Evolutionary conservation across 345 rosid genomes (phyloP).

Genomic region (Alliaria petiolata): DNA sequence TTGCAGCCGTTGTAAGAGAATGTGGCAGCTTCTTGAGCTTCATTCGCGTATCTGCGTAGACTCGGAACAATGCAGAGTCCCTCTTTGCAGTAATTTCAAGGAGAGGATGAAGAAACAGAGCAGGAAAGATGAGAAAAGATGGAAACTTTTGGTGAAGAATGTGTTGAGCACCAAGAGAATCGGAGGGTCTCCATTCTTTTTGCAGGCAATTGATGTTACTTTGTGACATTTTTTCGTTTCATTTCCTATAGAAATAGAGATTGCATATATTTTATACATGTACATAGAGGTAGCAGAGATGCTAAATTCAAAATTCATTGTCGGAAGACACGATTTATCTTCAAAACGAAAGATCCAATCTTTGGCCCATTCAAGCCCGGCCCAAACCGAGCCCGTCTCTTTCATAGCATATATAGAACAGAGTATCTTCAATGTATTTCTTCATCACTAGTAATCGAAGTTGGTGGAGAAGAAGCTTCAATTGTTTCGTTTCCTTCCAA

Average conservation of each 20-base stretch:
- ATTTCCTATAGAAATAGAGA: not conserved
- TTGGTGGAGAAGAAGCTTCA: conserved; percentile 8
- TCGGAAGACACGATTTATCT: not conserved
- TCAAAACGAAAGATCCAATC: not conserved
- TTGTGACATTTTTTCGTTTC: not conserved
- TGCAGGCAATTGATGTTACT: conserved; percentile 31
- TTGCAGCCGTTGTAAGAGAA: conserved; percentile 75
- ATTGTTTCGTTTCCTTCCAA: not conserved
- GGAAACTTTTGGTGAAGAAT: conserved; percentile 69
- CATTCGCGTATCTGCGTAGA: conserved; percentile 75
- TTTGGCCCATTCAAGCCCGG: not conserved
- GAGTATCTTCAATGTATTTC: not conserved
- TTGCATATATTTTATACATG: conserved; percentile 11
- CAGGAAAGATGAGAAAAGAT: conserved; percentile 74
- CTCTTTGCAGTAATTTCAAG: conserved; percentile 75
- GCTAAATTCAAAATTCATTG: not conserved
- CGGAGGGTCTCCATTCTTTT: conserved; percentile 54
- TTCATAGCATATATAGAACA: no score
- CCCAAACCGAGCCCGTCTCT: not conserved
- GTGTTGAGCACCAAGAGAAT: conserved; percentile 56
- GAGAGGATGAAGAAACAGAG: conserved; percentile 56
- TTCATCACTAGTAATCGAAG: not conserved
- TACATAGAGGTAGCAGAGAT: not conserved
- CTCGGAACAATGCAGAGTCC: conserved; percentile 61
- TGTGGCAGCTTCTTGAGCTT: conserved; percentile 89